phyloP scores from a whole-genome alignment of 1,139 yeast species.

The Saccharomyces pastorianus region DNA sequence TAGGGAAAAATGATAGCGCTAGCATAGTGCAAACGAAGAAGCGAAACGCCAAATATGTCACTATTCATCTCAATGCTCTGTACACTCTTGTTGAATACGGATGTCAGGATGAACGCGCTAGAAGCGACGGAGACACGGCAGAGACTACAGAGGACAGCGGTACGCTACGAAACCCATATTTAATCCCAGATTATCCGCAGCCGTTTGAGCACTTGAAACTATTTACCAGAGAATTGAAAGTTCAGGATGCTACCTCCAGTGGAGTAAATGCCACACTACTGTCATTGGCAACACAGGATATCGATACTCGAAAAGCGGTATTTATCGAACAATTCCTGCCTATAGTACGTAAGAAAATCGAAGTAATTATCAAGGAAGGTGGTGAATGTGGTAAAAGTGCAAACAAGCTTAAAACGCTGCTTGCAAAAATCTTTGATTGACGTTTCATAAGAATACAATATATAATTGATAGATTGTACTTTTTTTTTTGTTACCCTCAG shows the following conservation, averaged over 20 bases:
- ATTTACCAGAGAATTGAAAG: conserved; percentile 37
- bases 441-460: neutral
- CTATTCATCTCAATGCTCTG: conserved; percentile 37
- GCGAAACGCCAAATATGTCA: conserved; percentile 15
- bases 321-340: conserved; percentile 45
- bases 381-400: conserved; percentile 67
- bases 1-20: conserved; percentile 17
- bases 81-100: conserved; percentile 38
- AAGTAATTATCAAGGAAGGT: conserved; percentile 54
- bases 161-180: conserved; percentile 39
- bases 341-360: conserved; percentile 46
- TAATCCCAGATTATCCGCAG: conserved; percentile 48
- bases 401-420: conserved; percentile 28
- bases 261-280: conserved; percentile 8
- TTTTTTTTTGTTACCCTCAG: neutral
- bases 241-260: conserved; percentile 10
- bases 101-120: conserved; percentile 27
- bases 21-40: conserved; percentile 19
- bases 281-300: conserved; percentile 28
- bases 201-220: conserved; percentile 55
- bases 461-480: neutral
- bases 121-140: conserved; percentile 5
- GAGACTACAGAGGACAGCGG: conserved; percentile 7
- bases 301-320: conserved; percentile 51
- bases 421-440: conserved; percentile 5